These are phyloP conservation scores for Poterioochromonas sp. DNA, from an alignment of 352 stramenopile species.

Conservation along the genomic window DNA sequence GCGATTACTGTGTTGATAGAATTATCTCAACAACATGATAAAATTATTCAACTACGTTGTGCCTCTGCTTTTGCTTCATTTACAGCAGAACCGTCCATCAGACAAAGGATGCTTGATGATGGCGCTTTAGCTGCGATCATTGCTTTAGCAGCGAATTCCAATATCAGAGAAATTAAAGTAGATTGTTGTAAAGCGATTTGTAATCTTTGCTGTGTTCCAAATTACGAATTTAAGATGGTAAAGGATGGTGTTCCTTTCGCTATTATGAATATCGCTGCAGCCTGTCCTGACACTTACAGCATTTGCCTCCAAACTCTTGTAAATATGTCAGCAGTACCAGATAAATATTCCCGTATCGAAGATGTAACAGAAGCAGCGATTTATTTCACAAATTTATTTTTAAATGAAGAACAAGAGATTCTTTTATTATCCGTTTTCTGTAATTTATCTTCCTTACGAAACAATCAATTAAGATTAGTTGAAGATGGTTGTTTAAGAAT, in stretches of 20 bases:
- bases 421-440: constrained; percentile 15
- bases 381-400: not conserved
- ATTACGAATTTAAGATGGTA: constrained; percentile 12
- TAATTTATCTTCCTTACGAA: constrained; percentile 20
- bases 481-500: constrained; percentile 16
- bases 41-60: not conserved
- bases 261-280: not conserved
- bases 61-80: constrained; percentile 26
- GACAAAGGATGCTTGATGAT: not conserved
- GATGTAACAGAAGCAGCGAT: constrained; percentile 18
- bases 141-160: not conserved
- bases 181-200: constrained; percentile 13
- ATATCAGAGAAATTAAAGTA: not conserved
- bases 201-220: constrained; percentile 9
- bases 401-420: not conserved
- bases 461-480: constrained; percentile 13
- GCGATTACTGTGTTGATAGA: constrained; percentile 1
- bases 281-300: not conserved
- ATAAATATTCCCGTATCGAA: constrained; percentile 14
- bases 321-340: not conserved
- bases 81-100: not conserved
- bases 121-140: not conserved
- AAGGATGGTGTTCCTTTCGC: constrained; percentile 20
- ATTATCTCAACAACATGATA: not conserved
- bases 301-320: constrained; percentile 5